Percentiles rank a stretch among this genome's conserved stretches.
Evolutionary conservation across 306 rosid genomes (phyloP).

Genomic region (Medicago ruthenica): DNA sequence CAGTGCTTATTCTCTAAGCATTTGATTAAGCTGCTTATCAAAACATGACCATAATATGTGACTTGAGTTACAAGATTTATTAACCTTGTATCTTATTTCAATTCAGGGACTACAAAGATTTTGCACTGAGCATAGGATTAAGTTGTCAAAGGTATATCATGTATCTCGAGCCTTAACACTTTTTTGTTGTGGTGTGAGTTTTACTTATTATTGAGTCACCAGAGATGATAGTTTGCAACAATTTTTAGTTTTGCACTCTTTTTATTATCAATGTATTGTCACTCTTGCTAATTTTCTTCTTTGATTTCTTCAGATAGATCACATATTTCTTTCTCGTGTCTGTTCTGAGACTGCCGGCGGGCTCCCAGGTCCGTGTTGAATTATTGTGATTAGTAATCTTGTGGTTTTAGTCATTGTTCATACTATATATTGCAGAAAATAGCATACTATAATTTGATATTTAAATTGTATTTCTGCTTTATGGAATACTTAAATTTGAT

Average conservation of each 20-base stretch:
- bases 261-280: no score
- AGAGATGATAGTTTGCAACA: constrained; percentile 15
- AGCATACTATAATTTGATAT: not conserved
- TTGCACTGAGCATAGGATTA: constrained; percentile 86
- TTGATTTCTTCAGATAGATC: constrained; percentile 68
- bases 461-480: constrained; percentile 5
- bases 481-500: constrained; percentile 27
- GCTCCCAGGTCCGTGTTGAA: constrained; percentile 76
- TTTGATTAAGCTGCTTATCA: not conserved
- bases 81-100: constrained; percentile 17
- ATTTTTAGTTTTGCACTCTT: constrained; percentile 13
- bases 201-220: constrained; percentile 6
- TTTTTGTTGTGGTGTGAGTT: constrained; percentile 14
- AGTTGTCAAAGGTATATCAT: constrained; percentile 70
- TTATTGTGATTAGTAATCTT: not conserved
- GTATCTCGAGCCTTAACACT: constrained; percentile 12
- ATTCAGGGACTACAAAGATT: constrained; percentile 84
- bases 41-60: not conserved
- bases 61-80: not conserved
- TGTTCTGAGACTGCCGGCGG: constrained; percentile 97
- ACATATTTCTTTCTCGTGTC: constrained; percentile 92
- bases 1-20: not conserved
- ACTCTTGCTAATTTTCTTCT: constrained; percentile 20
- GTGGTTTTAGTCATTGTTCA: constrained; percentile 5
- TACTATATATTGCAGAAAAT: constrained; percentile 19